These are phyloP conservation scores for Nicotiana noctiflora DNA, from an alignment of 257 asterid species.

Conservation along the genomic window DNA sequence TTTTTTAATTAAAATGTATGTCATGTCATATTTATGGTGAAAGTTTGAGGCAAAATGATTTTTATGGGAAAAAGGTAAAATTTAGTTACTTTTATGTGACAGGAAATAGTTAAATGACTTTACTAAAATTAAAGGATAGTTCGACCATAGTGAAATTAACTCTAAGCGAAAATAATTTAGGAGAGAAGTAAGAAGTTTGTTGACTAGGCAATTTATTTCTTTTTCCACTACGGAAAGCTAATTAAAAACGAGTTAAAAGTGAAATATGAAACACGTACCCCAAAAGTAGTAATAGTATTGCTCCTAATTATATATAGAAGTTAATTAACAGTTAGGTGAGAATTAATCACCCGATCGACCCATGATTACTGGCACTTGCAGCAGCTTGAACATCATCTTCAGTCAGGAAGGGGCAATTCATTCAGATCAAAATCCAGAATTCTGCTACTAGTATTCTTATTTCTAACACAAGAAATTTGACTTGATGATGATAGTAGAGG, in stretches of 20 bases:
- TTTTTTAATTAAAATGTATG: no score
- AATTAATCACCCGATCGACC: no score
- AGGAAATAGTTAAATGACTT: no score
- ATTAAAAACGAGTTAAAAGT: background rate
- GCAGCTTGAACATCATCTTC: slow-evolving; percentile 13
- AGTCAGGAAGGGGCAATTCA: slow-evolving; percentile 30
- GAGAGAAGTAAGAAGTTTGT: slow-evolving; percentile 9
- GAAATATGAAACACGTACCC: background rate
- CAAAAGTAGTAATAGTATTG: background rate
- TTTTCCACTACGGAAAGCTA: background rate
- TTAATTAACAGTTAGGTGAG: background rate
- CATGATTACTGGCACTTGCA: background rate
- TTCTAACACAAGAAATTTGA: slow-evolving; percentile 3
- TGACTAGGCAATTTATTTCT: background rate
- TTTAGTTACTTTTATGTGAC: no score
- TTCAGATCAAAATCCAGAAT: slow-evolving; percentile 42
- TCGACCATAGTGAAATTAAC: no score
- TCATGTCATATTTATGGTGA: no score
- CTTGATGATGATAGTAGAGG: background rate
- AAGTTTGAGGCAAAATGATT: no score
- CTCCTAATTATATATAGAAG: background rate
- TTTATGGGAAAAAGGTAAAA: no score
- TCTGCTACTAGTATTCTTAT: slow-evolving; percentile 12
- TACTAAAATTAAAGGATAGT: no score
- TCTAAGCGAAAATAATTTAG: background rate